Conservation (phyloP, 176 grass and related monocot genomes). For the Carex myosuroides region DNA sequence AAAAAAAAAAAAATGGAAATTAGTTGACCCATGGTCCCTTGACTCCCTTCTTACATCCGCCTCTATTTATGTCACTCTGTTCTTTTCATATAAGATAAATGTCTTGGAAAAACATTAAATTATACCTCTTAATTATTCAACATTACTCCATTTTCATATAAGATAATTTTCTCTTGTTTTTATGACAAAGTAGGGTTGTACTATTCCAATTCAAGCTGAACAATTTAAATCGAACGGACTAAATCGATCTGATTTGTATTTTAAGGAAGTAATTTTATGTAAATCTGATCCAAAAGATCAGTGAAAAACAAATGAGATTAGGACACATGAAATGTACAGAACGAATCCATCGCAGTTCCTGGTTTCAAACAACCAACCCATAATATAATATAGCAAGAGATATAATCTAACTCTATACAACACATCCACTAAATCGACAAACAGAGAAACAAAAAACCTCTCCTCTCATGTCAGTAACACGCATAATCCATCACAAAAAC, state of each 20-base stretch:
- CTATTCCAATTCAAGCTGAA: too few relatives aligned
- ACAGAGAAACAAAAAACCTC: background rate
- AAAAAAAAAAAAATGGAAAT: too few relatives aligned
- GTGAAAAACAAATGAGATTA: background rate
- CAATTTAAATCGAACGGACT: too few relatives aligned
- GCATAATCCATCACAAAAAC: background rate
- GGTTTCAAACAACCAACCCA: background rate
- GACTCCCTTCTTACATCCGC: too few relatives aligned
- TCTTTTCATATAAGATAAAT: background rate
- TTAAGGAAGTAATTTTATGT: too few relatives aligned
- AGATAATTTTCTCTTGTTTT: background rate
- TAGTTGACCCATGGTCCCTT: too few relatives aligned
- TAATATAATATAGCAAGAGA: constrained; percentile 3
- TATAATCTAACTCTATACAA: constrained; percentile 14
- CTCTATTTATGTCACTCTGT: background rate
- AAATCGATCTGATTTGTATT: too few relatives aligned
- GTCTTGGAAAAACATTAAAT: background rate
- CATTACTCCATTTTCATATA: background rate
- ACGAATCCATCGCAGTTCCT: background rate
- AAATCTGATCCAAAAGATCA: background rate
- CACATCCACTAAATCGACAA: background rate
- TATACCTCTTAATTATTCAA: background rate
- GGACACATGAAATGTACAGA: background rate
- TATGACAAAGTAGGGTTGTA: background rate
- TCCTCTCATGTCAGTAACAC: constrained; percentile 4